Percentiles rank a stretch among this genome's conserved stretches.
Evolutionary conservation across 352 stramenopile species (phyloP).

Genomic region (Globisporangium barbulae): DNA sequence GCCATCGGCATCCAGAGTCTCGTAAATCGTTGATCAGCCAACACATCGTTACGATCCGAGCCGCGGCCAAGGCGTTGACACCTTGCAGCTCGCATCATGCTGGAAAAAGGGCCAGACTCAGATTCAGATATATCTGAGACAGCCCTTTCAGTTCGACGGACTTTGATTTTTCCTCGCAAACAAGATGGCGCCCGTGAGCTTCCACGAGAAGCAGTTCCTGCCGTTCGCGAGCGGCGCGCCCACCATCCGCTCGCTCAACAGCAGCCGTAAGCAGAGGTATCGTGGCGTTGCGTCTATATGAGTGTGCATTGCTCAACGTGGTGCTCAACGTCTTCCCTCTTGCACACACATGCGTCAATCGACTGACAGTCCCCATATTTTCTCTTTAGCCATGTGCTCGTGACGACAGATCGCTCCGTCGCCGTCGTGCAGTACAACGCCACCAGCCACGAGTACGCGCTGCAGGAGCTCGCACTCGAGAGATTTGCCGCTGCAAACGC

Average conservation of each 20-base stretch:
- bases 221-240: constrained; percentile 51
- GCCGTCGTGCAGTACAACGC: constrained; percentile 34
- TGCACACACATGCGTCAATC: background rate
- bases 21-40: no score
- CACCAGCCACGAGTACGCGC: constrained; percentile 25
- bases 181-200: constrained; percentile 23
- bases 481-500: constrained; percentile 18
- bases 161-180: background rate
- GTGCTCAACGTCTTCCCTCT: background rate
- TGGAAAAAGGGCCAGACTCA: background rate
- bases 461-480: constrained; percentile 37
- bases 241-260: constrained; percentile 49
- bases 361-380: background rate
- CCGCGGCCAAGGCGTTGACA: no score
- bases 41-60: no score
- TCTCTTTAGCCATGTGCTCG: constrained; percentile 50
- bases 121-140: background rate
- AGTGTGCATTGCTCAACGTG: background rate
- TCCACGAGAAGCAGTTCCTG: constrained; percentile 69
- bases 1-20: no score
- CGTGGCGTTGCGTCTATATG: background rate
- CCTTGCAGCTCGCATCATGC: no score
- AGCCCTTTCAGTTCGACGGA: background rate
- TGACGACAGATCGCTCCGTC: constrained; percentile 65
- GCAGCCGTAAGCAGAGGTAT: constrained; percentile 32